phyloP scores from a whole-genome alignment of 306 rosid species.

The Castanospermum australe region DNA sequence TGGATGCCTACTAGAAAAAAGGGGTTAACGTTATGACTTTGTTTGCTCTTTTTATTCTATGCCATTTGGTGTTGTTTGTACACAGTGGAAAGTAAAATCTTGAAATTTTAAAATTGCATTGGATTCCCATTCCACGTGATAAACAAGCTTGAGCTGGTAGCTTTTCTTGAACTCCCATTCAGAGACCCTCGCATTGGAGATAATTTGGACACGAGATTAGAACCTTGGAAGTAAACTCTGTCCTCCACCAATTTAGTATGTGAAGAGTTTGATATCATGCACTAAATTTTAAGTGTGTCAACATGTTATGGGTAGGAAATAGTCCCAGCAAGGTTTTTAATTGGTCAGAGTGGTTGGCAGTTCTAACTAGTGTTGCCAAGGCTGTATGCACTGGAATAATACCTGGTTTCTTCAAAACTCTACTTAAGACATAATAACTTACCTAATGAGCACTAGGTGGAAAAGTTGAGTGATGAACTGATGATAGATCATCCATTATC shows the following conservation, averaged over 20 bases:
- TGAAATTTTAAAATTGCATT: background rate
- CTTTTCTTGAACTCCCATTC: background rate
- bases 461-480: slow-evolving; percentile 87
- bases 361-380: slow-evolving; percentile 73
- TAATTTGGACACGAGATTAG: background rate
- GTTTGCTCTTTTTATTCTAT: background rate
- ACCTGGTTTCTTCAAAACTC: slow-evolving; percentile 83
- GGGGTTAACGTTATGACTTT: background rate
- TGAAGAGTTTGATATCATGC: background rate
- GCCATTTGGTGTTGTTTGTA: background rate
- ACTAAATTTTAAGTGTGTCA: background rate
- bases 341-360: slow-evolving; percentile 77
- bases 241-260: background rate
- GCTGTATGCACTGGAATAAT: slow-evolving; percentile 93
- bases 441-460: slow-evolving; percentile 62
- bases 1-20: background rate
- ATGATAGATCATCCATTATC: slow-evolving; percentile 80
- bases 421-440: slow-evolving; percentile 74
- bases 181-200: background rate
- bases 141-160: too few species aligned
- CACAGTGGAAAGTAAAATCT: background rate
- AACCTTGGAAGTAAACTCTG: background rate
- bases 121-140: background rate
- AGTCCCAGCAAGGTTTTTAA: slow-evolving; percentile 52
- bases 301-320: slow-evolving; percentile 45